Evolutionary conservation across 208 protist species (phyloP), one percentile per base, ranked within the genome.

Genomic region (Acanthamoeba sp.): DNA sequence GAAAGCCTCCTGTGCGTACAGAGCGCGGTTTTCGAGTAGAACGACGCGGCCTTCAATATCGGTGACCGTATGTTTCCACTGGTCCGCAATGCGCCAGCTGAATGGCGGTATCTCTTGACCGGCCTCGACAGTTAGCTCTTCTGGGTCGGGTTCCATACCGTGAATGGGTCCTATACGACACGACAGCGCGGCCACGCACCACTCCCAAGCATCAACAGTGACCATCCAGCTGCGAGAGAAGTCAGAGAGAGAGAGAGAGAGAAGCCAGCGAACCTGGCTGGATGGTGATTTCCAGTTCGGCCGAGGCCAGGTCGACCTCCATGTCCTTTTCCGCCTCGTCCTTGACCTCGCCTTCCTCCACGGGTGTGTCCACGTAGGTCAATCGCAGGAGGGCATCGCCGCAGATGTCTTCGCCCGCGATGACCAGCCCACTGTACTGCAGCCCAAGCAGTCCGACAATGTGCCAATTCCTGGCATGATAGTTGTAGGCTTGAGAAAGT

Each of bases 401-500:
- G 42, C 76, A 85, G 45, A 85, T 85, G 20, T 85, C 27, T 7
- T 48, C 27, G 76, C 76, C 76, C 2, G 45, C 76, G 22, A 85
- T 22, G n/a, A 38, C 42, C 76, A 85, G n/a, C 29, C 76, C 76
- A 4, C 20, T 24, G 45, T 57, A 85, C 27, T 36, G 7, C 42
- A 85, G 42, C 6, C 18, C 22, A 10, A 32, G 36, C 16, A 6
- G 3, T 2, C n/a, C 42, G 38, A 22, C 24, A 3, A 85, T 22
- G 22, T 7, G 7, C 76, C 76, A 85, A 1, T 85, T 50, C 10
- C 18, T 48, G 1, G 76, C 42, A 3, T 57, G 2, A 42, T 85
- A 59, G 76, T 85, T 38, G 76, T 85, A 85, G 38, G 45, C 42
- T 18, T 12, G 42, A 3, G 45, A 32, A 27, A 3, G 29, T 32